Evolutionary conservation across 1,284 basidiomycete genomes (phyloP).

Genomic region (Spongiforma sp.): DNA sequence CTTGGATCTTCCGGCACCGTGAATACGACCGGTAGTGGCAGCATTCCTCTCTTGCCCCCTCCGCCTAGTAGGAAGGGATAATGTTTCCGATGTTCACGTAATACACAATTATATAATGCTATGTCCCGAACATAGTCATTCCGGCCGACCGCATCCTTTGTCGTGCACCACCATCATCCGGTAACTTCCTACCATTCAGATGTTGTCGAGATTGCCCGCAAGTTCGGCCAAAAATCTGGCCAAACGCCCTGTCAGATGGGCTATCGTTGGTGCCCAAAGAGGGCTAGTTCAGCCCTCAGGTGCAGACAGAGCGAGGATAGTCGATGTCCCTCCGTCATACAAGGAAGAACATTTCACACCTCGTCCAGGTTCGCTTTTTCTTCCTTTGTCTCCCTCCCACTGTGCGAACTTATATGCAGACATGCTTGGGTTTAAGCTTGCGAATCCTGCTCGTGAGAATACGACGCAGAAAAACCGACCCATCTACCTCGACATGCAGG

Average conservation of each 20-base stretch:
- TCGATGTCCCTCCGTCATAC: conserved; percentile 77
- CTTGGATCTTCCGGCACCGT: conserved; percentile 41
- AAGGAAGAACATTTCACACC: conserved; percentile 76
- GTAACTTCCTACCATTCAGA: conserved; percentile 17
- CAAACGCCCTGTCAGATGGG: conserved; percentile 22
- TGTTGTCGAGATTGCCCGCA: conserved; percentile 40
- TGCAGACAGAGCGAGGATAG: conserved; percentile 78
- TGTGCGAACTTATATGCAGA: conserved; percentile 49
- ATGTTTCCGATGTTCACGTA: conserved; percentile 9
- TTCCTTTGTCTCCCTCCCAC: conserved; percentile 3
- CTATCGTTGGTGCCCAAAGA: conserved; percentile 38
- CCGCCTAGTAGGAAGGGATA: conserved; percentile 58
- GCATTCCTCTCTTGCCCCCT: conserved; percentile 74
- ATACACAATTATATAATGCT: conserved; percentile 26
- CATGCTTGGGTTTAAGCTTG: conserved; percentile 91
- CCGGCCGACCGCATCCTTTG: conserved; percentile 3
- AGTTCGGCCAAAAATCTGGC: conserved; percentile 15
- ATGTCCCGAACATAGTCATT: conserved; percentile 11
- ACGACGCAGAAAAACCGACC: conserved; percentile 75
- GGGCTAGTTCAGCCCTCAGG: conserved; percentile 77
- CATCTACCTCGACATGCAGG: conserved; percentile 97
- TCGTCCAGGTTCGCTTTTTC: conserved; percentile 56
- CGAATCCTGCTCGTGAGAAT: conserved; percentile 68
- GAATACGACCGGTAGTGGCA: conserved; percentile 33
- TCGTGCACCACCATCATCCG: conserved; percentile 16